Percentiles rank a stretch among this genome's conserved stretches.
These are phyloP conservation scores for Ascomycota sp. DNA, from an alignment of 2,329 filamentous ascomycete genomes.

Conservation along the genomic window DNA sequence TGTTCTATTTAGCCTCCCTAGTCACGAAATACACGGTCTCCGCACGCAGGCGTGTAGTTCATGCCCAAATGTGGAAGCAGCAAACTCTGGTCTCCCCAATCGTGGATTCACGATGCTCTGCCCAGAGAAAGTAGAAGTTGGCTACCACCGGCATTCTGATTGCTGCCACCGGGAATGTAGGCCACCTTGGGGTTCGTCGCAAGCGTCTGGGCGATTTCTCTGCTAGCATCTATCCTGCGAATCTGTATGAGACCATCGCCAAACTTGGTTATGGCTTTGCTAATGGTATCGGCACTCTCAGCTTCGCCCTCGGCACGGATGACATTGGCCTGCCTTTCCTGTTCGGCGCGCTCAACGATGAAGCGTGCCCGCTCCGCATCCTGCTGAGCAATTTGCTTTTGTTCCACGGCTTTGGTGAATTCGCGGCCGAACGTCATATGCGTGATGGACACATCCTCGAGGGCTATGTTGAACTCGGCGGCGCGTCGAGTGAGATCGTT, in stretches of 20 bases:
- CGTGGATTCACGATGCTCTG: slow-evolving; percentile 8
- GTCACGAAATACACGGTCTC: too few relatives aligned
- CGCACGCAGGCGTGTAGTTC: too few relatives aligned
- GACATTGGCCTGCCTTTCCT: slow-evolving; percentile 95
- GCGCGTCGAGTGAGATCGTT: slow-evolving; percentile 80
- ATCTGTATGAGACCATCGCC: slow-evolving; percentile 91
- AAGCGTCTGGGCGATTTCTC: slow-evolving; percentile 81
- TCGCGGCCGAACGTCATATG: slow-evolving; percentile 99
- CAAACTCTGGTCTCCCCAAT: too few relatives aligned
- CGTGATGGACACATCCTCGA: slow-evolving; percentile 96
- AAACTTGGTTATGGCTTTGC: slow-evolving; percentile 74
- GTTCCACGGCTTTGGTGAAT: slow-evolving; percentile 95
- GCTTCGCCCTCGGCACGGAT: slow-evolving; percentile 96
- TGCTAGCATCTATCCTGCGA: slow-evolving; percentile 86
- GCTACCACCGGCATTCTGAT: slow-evolving; percentile 29
- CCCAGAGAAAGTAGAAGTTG: slow-evolving; percentile 31
- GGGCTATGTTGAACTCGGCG: slow-evolving; percentile 92
- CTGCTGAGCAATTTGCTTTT: slow-evolving; percentile 99
- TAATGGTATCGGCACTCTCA: slow-evolving; percentile 87
- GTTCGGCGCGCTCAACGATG: slow-evolving; percentile 95
- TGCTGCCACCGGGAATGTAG: slow-evolving; percentile 63
- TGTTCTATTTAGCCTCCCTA: too few relatives aligned
- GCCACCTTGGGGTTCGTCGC: slow-evolving; percentile 84
- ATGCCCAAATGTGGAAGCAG: too few relatives aligned
- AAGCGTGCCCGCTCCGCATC: slow-evolving; percentile 93